phyloP scores from a whole-genome alignment of 108 stramenopile genomes.

The Stephanodiscus minutulus region DNA sequence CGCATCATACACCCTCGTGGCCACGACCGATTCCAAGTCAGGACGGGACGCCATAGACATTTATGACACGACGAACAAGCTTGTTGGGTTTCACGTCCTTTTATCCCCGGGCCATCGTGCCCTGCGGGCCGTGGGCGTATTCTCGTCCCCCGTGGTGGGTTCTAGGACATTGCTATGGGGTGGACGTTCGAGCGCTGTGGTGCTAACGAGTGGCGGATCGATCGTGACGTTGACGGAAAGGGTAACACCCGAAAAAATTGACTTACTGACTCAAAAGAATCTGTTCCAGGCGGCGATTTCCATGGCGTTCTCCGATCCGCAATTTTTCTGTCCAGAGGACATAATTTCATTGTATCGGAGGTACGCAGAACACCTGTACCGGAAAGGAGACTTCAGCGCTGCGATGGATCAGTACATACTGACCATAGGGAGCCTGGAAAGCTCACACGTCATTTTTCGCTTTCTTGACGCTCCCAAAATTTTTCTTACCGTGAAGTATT shows the following conservation, averaged over 20 bases:
- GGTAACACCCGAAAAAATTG: conserved; percentile 86
- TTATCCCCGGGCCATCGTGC: conserved; percentile 82
- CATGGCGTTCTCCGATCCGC: conserved; percentile 85
- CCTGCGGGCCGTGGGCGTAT: conserved; percentile 66
- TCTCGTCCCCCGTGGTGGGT: conserved; percentile 50
- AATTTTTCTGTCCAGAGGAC: conserved; percentile 62
- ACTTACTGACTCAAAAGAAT: conserved; percentile 84
- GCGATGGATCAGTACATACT: conserved; percentile 93
- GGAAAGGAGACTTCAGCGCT: conserved; percentile 87
- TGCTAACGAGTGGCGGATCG: conserved; percentile 82
- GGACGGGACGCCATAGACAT: conserved; percentile 85
- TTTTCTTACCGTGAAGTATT: conserved; percentile 81
- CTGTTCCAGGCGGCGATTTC: conserved; percentile 91
- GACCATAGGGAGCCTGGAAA: conserved; percentile 93
- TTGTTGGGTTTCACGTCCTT: conserved; percentile 85
- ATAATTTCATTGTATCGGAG: conserved; percentile 81
- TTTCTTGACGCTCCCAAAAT: conserved; percentile 93
- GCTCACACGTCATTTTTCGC: conserved; percentile 92
- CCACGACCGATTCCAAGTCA: conserved; percentile 81
- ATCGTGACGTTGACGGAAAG: conserved; percentile 89
- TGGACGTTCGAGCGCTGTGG: conserved; percentile 74
- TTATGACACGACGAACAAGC: conserved; percentile 82
- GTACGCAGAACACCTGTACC: conserved; percentile 94
- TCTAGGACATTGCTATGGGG: conserved; percentile 51
- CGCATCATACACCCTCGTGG: conserved; percentile 73